phyloP scores from a whole-genome alignment of 2,329 filamentous ascomycete genomes.

The Tolypocladium album region DNA sequence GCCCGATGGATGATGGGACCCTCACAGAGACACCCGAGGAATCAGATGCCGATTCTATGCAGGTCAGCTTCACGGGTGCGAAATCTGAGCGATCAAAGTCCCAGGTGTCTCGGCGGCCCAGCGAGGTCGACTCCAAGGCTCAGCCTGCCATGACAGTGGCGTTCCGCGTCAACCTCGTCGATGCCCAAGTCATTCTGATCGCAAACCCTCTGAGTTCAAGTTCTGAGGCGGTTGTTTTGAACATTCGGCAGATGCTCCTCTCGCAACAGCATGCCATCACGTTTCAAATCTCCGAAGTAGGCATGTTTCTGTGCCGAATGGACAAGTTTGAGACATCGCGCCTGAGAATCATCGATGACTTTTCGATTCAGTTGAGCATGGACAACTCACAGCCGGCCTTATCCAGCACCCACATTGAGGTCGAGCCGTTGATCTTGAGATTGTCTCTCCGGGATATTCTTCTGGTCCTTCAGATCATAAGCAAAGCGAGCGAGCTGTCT shows the following conservation, averaged over 20 bases:
- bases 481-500: constrained; percentile 81
- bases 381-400: constrained; percentile 54
- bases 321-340: constrained; percentile 88
- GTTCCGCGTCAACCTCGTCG: constrained; percentile 87
- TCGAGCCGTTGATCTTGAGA: constrained; percentile 84
- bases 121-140: constrained; percentile 9
- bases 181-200: constrained; percentile 92
- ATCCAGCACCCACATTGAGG: constrained; percentile 73
- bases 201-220: constrained; percentile 83
- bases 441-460: constrained; percentile 91
- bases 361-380: constrained; percentile 82
- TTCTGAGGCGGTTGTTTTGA: constrained; percentile 91
- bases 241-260: constrained; percentile 84
- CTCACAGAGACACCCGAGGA: constrained; percentile 46
- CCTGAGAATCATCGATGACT: constrained; percentile 90
- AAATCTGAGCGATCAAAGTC: constrained; percentile 20
- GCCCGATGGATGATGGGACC: constrained; percentile 38
- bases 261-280: constrained; percentile 92
- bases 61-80: constrained; percentile 30
- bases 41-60: constrained; percentile 49
- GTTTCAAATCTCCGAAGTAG: constrained; percentile 84
- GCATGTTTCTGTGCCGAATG: constrained; percentile 99
- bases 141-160: constrained; percentile 56
- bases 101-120: constrained; percentile 15
- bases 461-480: constrained; percentile 83